A percentile compares a stretch with the other conserved stretches of the same genome.
These are phyloP conservation scores for Kokia cookei DNA, from an alignment of 441 rosid genomes.

Conservation along the genomic window DNA sequence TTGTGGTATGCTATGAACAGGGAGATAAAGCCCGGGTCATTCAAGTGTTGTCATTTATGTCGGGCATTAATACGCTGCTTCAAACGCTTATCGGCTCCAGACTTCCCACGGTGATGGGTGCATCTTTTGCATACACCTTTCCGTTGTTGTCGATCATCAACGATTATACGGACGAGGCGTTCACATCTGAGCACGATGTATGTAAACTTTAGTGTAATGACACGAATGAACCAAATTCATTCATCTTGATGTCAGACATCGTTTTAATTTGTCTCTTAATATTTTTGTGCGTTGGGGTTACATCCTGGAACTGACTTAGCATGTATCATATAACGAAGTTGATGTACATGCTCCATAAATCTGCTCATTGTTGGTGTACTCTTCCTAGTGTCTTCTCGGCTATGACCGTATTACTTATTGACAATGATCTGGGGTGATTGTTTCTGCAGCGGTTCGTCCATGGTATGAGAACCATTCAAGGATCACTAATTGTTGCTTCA, in stretches of 20 bases:
- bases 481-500: slow-evolving; percentile 78
- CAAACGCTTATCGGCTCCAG: slow-evolving; percentile 80
- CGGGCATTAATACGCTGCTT: slow-evolving; percentile 74
- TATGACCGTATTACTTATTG: not conserved
- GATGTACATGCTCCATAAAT: not conserved
- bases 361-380: not conserved
- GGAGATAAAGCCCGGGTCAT: slow-evolving; percentile 86
- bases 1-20: slow-evolving; percentile 30
- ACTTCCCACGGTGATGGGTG: slow-evolving; percentile 93
- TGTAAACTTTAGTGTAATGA: not conserved
- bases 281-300: not conserved
- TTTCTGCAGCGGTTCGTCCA: slow-evolving; percentile 62
- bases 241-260: not conserved
- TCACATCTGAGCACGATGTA: slow-evolving; percentile 57
- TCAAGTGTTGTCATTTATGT: slow-evolving; percentile 73
- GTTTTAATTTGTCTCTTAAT: not conserved
- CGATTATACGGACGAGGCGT: slow-evolving; percentile 43
- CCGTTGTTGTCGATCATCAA: slow-evolving; percentile 74
- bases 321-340: not conserved
- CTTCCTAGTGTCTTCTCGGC: not conserved
- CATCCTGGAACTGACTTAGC: not conserved
- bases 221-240: not conserved
- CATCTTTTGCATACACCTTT: slow-evolving; percentile 63
- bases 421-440: slow-evolving; percentile 12
- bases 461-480: slow-evolving; percentile 85